Evolutionary conservation across 306 rosid species (phyloP).

Genomic region (Herpetospermum pedunculosum): DNA sequence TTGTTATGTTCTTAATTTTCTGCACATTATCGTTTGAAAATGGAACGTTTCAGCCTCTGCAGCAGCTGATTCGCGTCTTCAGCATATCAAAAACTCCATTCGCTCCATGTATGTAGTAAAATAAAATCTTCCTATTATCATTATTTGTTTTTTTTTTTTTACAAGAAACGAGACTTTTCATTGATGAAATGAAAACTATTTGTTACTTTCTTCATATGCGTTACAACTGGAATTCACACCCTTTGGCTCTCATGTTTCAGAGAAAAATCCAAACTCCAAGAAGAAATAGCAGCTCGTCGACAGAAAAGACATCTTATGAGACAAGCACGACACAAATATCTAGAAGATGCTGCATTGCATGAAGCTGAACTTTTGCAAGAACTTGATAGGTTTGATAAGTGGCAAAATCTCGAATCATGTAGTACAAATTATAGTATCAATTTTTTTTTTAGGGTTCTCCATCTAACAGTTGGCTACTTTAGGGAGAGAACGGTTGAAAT

Average conservation of each 20-base stretch:
- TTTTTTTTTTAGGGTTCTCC: neutral
- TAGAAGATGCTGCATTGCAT: slow-evolving; percentile 61
- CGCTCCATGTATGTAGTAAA: slow-evolving; percentile 52
- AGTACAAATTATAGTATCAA: neutral
- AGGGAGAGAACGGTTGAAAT: slow-evolving; percentile 74
- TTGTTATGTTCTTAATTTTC: neutral
- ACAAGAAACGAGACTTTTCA: too few relatives aligned
- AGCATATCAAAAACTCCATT: slow-evolving; percentile 61
- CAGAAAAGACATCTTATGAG: slow-evolving; percentile 60
- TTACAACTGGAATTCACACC: neutral
- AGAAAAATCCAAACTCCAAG: slow-evolving; percentile 58
- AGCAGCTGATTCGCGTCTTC: slow-evolving; percentile 52
- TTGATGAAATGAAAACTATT: too few relatives aligned
- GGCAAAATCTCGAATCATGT: slow-evolving; percentile 10
- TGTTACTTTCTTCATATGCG: neutral
- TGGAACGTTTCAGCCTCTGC: slow-evolving; percentile 33
- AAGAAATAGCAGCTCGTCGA: slow-evolving; percentile 59
- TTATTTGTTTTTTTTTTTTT: too few relatives aligned
- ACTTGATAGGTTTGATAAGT: slow-evolving; percentile 56
- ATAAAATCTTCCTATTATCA: neutral
- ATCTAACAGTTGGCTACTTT: slow-evolving; percentile 15
- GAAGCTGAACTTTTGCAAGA: slow-evolving; percentile 81
- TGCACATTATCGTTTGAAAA: neutral
- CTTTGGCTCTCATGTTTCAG: slow-evolving; percentile 23
- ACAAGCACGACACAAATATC: slow-evolving; percentile 52